Evolutionary conservation across 192 early-diverging fungal genomes (phyloP).

Genomic region (Entophlyctis luteolus): DNA sequence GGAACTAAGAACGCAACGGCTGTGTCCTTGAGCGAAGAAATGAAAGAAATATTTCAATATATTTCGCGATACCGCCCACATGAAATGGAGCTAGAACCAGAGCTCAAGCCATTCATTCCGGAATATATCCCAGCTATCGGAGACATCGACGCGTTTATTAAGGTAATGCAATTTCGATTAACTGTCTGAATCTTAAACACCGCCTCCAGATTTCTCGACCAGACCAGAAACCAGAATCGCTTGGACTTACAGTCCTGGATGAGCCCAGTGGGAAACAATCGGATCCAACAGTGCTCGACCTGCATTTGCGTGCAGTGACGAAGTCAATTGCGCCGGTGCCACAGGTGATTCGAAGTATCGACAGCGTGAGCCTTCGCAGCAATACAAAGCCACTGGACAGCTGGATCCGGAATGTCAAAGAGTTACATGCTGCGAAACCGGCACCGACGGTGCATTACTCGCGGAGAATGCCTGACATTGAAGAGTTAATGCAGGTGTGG

Average conservation of each 20-base stretch:
- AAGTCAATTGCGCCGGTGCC: conserved; percentile 37
- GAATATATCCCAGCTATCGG: conserved; percentile 62
- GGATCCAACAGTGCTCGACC: conserved; percentile 57
- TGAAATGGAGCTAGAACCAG: conserved; percentile 50
- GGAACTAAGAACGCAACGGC: conserved; percentile 1
- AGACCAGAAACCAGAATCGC: conserved; percentile 42
- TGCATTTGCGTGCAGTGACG: conserved; percentile 45
- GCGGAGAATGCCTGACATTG: conserved; percentile 56
- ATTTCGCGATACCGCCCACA: conserved; percentile 51
- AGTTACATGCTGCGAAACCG: conserved; percentile 50
- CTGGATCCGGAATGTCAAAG: conserved; percentile 55
- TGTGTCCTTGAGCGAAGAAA: conserved; percentile 33
- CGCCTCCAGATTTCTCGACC: conserved; percentile 43
- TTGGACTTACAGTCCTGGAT: conserved; percentile 50
- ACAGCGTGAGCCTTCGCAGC: conserved; percentile 19
- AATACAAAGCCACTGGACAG: conserved; percentile 41
- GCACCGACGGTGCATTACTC: conserved; percentile 34
- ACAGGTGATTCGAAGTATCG: conserved; percentile 38
- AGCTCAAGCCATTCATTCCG: conserved; percentile 54
- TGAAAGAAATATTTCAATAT: conserved; percentile 52
- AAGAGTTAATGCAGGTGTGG: conserved; percentile 62
- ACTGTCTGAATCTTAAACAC: background rate
- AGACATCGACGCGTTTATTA: conserved; percentile 65
- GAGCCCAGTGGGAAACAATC: conserved; percentile 49
- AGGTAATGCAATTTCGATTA: conserved; percentile 26